A percentile compares a stretch with the other conserved stretches of the same genome.
Conservation (phyloP, 495 filamentous ascomycete genomes). For the Aspergillus heteromorphus region DNA sequence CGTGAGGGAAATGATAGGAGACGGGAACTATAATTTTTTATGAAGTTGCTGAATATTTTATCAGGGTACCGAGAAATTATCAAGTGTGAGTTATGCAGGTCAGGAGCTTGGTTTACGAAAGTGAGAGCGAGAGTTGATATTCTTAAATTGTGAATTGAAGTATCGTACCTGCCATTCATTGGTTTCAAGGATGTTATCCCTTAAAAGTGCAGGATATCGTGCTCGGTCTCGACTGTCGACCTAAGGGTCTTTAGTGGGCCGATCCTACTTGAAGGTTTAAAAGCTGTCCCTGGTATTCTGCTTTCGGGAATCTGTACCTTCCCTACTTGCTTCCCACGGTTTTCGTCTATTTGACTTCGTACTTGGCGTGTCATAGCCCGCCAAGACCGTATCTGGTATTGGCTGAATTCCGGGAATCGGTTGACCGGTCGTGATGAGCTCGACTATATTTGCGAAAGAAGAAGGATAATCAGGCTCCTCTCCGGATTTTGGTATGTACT, state of each 20-base stretch:
- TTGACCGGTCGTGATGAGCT: slow-evolving; percentile 77
- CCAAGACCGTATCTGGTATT: slow-evolving; percentile 77
- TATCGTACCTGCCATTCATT: slow-evolving; percentile 9
- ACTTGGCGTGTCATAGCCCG: slow-evolving; percentile 53
- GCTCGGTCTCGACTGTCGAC: too few species aligned
- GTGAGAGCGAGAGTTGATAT: slow-evolving; percentile 7
- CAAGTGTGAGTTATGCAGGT: slow-evolving; percentile 14
- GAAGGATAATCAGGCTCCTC: slow-evolving; percentile 66
- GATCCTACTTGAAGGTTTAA: background rate
- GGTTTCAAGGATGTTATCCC: slow-evolving; percentile 5
- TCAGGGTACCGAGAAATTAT: slow-evolving; percentile 9
- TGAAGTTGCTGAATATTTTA: slow-evolving; percentile 20
- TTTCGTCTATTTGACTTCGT: slow-evolving; percentile 56
- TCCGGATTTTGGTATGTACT: background rate
- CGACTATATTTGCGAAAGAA: slow-evolving; percentile 83
- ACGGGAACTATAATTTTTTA: slow-evolving; percentile 11
- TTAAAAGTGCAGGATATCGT: too few species aligned
- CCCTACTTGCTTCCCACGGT: slow-evolving; percentile 61
- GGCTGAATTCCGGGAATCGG: slow-evolving; percentile 85
- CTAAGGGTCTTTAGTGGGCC: too few species aligned
- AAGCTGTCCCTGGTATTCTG: background rate
- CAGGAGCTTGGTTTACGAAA: slow-evolving; percentile 18
- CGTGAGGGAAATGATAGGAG: background rate
- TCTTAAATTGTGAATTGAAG: slow-evolving; percentile 2
- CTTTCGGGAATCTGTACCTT: slow-evolving; percentile 1